Percentiles rank a stretch among this genome's conserved stretches.
Evolutionary conservation across 2,329 filamentous ascomycete species (phyloP).

Genomic region (Cadophora sp.): DNA sequence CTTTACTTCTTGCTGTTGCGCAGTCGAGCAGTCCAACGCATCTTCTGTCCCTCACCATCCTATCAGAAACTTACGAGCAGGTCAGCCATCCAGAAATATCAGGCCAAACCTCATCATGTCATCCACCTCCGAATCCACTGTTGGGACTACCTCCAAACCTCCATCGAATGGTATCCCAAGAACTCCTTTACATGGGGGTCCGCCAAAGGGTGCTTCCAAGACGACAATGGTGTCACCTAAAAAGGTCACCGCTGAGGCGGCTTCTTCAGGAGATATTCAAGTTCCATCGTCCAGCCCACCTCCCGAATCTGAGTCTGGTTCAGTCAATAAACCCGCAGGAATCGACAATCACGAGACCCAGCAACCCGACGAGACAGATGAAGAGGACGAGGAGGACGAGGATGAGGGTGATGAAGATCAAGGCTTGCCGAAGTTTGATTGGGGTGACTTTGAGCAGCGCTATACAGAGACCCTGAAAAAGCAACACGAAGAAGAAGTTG

Average conservation of each 20-base stretch:
- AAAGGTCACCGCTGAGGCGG: neutral
- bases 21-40: neutral
- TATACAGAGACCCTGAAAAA: slow-evolving; percentile 72
- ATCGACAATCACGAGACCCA: slow-evolving; percentile 17
- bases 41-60: neutral
- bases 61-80: neutral
- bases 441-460: slow-evolving; percentile 73
- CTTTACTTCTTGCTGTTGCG: too few species aligned
- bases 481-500: slow-evolving; percentile 67
- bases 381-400: slow-evolving; percentile 12
- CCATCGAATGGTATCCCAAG: neutral
- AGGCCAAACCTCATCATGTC: slow-evolving; percentile 27
- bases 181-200: slow-evolving; percentile 16
- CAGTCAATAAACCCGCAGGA: slow-evolving; percentile 8
- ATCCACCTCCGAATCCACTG: slow-evolving; percentile 22
- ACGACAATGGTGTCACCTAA: neutral
- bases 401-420: slow-evolving; percentile 1
- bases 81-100: neutral
- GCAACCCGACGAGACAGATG: slow-evolving; percentile 17
- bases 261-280: slow-evolving; percentile 10
- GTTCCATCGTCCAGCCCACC: slow-evolving; percentile 19
- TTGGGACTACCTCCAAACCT: slow-evolving; percentile 25
- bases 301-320: slow-evolving; percentile 5
- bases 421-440: slow-evolving; percentile 63
- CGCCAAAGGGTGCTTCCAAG: neutral